Base-by-base conservation (phyloP, 768 basidiomycete species). In the Suillus variegatus region DNA sequence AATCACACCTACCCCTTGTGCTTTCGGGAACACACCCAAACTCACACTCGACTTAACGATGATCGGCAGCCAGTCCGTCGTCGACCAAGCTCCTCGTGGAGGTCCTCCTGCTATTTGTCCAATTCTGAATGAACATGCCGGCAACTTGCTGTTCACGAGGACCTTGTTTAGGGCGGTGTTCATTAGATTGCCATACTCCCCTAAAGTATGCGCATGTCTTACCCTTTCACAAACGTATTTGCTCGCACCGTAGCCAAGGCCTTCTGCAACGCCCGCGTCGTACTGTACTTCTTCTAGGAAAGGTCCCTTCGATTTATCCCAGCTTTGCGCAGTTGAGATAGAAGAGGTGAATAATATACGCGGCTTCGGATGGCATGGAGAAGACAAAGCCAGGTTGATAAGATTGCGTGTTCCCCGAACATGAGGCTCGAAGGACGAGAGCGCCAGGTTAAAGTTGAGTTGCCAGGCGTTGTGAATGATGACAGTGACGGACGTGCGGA, bases 401-500 rank as follows among this genome's bases (percentile, higher is more conserved):
- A 79, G 70, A 44, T 81, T 78, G 6, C 81, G 78, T 2, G 80
- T 78, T 14, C 71, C 77, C 51, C 71, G 74, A 20, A 84, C 73
- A 57, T 74, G 81, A 4, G 79, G 69, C 65, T 85, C 84, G 65
- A 85, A 86, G 1, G 82, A 83, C 0, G 76, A 70, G 43, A 85
- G 74, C 12, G 80, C 76, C 14, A 84, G 74, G 67, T 82, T 82
- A 73, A 82, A 83, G 60, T 84, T 78, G 54, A 84, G 72, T 16
- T 72, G 75, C 82, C 82, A 84, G 2, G 82, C 81, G 5, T 74
- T 80, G 61, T 82, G 82, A 25, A 82, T 78, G 58, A 82, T 72
- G 36, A 77, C 47, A 6, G 77, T 77, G 38, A 81, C 71, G 0
- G 77, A 75, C 4, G 66, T 62, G 1, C 69, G 71, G 4, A 82